Evolutionary conservation across 805 yeast species (phyloP).

Genomic region (Saccharomycopsis fermentans): DNA sequence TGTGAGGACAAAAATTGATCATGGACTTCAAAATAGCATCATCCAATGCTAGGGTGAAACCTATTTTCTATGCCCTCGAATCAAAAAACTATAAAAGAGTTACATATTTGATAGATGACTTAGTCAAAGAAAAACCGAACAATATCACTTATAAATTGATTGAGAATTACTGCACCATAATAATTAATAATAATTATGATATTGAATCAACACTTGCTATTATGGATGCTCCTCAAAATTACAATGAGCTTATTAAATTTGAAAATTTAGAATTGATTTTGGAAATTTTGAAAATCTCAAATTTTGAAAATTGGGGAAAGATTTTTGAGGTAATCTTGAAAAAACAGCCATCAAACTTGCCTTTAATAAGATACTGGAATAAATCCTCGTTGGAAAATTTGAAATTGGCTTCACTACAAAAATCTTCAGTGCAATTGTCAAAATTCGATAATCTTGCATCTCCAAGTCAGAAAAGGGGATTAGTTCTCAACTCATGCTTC

Average conservation of each 20-base stretch:
- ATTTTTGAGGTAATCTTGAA: conserved; percentile 31
- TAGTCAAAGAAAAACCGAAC: conserved; percentile 28
- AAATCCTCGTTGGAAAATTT: conserved; percentile 4
- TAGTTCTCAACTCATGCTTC: conserved; percentile 32
- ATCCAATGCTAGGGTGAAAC: conserved; percentile 1
- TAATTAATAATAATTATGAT: conserved; percentile 5
- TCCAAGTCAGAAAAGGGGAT: not conserved
- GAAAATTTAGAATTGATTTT: conserved; percentile 23
- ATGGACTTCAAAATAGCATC: not conserved
- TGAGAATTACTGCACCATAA: conserved; percentile 25
- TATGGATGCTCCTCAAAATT: conserved; percentile 4
- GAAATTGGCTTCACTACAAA: conserved; percentile 12
- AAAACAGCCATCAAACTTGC: conserved; percentile 26
- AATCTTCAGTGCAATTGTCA: conserved; percentile 15
- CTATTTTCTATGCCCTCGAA: conserved; percentile 25
- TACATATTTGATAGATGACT: conserved; percentile 24
- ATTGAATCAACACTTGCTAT: not conserved
- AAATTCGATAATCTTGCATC: conserved; percentile 2
- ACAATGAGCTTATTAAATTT: conserved; percentile 4
- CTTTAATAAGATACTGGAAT: conserved; percentile 12
- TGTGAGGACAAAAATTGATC: not conserved
- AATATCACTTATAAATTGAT: conserved; percentile 29
- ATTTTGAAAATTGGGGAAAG: conserved; percentile 24
- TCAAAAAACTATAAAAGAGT: conserved; percentile 29
- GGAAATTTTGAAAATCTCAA: conserved; percentile 23